Evolutionary conservation across 2,329 filamentous ascomycete genomes (phyloP).

Genomic region (Neonectria coccinea): DNA sequence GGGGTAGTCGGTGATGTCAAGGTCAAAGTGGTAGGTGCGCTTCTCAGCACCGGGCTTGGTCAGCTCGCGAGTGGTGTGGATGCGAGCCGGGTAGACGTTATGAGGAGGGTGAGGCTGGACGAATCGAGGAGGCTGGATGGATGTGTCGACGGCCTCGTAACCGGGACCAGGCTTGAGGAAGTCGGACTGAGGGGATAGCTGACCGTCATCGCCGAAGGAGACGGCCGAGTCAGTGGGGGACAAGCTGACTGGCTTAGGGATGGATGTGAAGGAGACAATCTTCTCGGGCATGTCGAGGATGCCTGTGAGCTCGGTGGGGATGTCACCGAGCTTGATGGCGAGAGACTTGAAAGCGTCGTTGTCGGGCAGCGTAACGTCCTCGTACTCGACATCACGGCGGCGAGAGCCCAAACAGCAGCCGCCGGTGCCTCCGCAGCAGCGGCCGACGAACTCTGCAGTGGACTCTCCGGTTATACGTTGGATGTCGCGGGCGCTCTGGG

Average conservation of each 20-base stretch:
- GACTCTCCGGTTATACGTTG: constrained; percentile 74
- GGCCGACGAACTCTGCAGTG: constrained; percentile 69
- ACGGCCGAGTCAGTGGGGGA: constrained; percentile 62
- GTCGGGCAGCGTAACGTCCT: constrained; percentile 72
- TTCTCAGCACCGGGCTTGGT: constrained; percentile 93
- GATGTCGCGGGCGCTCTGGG: constrained; percentile 71
- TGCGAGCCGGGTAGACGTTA: constrained; percentile 88
- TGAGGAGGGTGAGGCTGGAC: constrained; percentile 96
- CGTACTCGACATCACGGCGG: constrained; percentile 62
- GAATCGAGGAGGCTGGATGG: constrained; percentile 82
- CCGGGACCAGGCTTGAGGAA: constrained; percentile 48
- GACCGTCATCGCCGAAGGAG: constrained; percentile 54
- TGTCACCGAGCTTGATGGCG: constrained; percentile 78
- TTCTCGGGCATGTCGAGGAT: constrained; percentile 79
- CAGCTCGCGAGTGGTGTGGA: constrained; percentile 86
- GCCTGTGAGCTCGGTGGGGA: constrained; percentile 79
- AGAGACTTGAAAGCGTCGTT: constrained; percentile 88
- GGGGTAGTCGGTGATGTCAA: constrained; percentile 96
- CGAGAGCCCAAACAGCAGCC: constrained; percentile 68
- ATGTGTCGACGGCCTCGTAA: constrained; percentile 63
- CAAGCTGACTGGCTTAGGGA: constrained; percentile 53
- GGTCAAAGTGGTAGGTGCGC: constrained; percentile 96
- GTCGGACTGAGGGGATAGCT: constrained; percentile 35
- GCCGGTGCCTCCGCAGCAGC: constrained; percentile 71
- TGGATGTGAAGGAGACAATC: constrained; percentile 76